Conservation (phyloP, 129 eudicot species). For the Rutidosis leptorrhynchoides region DNA sequence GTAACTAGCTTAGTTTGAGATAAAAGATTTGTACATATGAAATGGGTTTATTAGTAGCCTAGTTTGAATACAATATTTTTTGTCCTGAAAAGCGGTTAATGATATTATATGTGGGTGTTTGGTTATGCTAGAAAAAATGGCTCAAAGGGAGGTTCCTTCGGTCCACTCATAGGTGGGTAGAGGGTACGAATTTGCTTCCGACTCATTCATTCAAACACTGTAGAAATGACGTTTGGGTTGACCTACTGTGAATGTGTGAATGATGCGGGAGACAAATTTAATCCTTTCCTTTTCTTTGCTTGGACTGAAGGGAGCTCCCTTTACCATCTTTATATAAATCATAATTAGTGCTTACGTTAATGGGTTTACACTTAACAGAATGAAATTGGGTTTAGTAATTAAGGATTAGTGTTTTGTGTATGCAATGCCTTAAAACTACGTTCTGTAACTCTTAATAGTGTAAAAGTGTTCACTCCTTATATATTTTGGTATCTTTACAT, state of each 20-base stretch:
- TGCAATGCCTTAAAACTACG: neutral
- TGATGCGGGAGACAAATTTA: conserved; percentile 74
- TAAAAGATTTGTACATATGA: neutral
- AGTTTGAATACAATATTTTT: neutral
- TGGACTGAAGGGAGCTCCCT: conserved; percentile 97
- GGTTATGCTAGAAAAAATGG: neutral
- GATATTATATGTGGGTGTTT: neutral
- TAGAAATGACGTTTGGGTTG: conserved; percentile 21
- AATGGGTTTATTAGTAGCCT: neutral
- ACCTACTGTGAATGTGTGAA: conserved; percentile 65
- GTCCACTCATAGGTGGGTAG: conserved; percentile 68
- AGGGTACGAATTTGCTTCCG: conserved; percentile 67
- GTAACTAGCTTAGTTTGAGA: neutral
- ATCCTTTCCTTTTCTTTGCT: conserved; percentile 55
- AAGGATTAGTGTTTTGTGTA: neutral
- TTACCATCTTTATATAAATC: neutral
- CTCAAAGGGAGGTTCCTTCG: conserved; percentile 62
- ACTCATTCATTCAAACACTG: conserved; percentile 71
- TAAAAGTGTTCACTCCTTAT: too few relatives aligned
- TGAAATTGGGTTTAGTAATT: neutral
- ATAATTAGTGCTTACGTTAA: neutral
- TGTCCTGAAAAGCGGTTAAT: neutral
- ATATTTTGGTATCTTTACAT: neutral
- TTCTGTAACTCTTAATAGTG: neutral
- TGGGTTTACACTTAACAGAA: neutral